Conservation (phyloP, 2,329 filamentous ascomycete species). For the Trichoderma polysporum region DNA sequence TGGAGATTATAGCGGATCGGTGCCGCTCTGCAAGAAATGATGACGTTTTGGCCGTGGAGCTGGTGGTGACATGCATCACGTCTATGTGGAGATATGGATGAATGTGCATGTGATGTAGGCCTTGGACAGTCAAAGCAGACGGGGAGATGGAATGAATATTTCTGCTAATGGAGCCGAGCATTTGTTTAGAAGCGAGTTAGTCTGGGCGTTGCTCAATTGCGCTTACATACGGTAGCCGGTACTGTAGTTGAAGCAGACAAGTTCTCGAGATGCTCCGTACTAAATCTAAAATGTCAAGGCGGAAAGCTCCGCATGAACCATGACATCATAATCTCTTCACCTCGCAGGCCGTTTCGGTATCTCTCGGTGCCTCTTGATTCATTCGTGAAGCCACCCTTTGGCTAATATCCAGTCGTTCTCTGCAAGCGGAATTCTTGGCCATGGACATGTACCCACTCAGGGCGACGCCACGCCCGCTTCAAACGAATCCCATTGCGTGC, state of each 20-base stretch:
- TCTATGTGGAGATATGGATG: background rate
- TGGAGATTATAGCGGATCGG: background rate
- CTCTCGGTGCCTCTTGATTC: background rate
- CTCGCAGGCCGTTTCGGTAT: background rate
- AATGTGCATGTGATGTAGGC: background rate
- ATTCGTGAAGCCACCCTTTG: background rate
- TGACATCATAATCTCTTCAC: conserved; percentile 11
- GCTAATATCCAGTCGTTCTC: background rate
- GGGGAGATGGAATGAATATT: background rate
- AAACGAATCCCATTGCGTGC: background rate
- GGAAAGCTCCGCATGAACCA: background rate
- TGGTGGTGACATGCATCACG: background rate
- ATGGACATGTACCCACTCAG: conserved; percentile 2
- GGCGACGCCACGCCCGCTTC: background rate
- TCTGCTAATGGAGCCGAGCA: background rate
- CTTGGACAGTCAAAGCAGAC: background rate
- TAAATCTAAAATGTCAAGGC: no score
- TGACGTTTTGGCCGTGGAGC: background rate
- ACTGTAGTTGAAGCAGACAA: background rate
- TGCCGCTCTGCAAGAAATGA: background rate
- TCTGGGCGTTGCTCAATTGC: background rate
- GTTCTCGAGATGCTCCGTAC: no score
- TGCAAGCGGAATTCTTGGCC: background rate
- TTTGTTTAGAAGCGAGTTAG: background rate
- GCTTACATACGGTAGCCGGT: background rate